Percentiles rank a stretch among this genome's conserved stretches.
Evolutionary conservation across 202 grass and related monocot species (phyloP).

Genomic region (Miscanthus sacchariflorus): DNA sequence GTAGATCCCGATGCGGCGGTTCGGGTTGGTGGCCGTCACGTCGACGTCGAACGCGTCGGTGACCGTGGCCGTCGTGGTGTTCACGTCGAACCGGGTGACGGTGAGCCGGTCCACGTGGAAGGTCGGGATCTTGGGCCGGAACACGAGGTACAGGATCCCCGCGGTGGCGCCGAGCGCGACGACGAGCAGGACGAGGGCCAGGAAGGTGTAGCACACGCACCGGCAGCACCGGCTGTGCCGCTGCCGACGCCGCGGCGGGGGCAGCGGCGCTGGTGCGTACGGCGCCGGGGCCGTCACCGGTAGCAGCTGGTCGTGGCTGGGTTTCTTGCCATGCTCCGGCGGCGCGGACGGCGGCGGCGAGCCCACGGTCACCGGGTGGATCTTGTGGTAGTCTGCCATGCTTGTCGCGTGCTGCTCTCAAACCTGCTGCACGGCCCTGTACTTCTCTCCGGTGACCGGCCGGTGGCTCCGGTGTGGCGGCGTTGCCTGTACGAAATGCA

Average conservation of each 20-base stretch:
- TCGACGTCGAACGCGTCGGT: constrained; percentile 67
- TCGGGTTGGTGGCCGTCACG: constrained; percentile 71
- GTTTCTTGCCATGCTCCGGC: constrained; percentile 12
- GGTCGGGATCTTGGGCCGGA: constrained; percentile 84
- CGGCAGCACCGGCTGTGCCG: constrained; percentile 61
- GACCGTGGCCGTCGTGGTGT: constrained; percentile 37
- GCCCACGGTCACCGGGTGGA: constrained; percentile 65
- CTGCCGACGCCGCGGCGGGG: constrained; percentile 9
- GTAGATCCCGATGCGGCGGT: constrained; percentile 82
- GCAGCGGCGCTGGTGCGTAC: background rate
- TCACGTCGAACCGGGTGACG: constrained; percentile 57
- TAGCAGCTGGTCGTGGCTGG: constrained; percentile 4
- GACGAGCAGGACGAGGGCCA: constrained; percentile 41
- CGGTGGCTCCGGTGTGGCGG: background rate
- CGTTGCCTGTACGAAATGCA: constrained; percentile 2
- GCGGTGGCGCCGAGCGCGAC: constrained; percentile 66
- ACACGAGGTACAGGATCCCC: constrained; percentile 84
- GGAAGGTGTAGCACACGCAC: constrained; percentile 75
- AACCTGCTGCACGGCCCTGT: background rate
- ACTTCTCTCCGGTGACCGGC: background rate
- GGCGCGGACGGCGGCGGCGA: constrained; percentile 43
- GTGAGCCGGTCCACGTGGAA: constrained; percentile 76
- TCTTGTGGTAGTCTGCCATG: constrained; percentile 65
- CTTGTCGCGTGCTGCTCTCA: background rate
- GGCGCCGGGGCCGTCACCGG: constrained; percentile 53